Evolutionary conservation across 805 yeast genomes (phyloP), one percentile per base, ranked within the genome.

Genomic region (Ogataea neopini): DNA sequence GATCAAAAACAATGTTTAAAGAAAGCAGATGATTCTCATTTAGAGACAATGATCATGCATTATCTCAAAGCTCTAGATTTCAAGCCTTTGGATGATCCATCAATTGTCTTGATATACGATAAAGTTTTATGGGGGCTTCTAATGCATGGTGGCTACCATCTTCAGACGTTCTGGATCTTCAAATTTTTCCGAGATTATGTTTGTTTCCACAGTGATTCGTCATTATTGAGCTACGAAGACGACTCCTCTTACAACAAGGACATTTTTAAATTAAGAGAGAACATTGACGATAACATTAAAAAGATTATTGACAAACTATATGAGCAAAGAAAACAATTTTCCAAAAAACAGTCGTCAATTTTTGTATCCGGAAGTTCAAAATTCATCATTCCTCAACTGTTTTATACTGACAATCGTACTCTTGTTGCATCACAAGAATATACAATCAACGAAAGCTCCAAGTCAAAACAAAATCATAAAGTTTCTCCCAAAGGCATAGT

Each of bases 161-260:
- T 75, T 8, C 70, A 66, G 37, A 58, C 70, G 2, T 51, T 78
- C 15, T 70, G 75, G 73, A 69, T 75, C 36, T 75, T 77, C 52
- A 64, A 64, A 44, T 59, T 63, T 14, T 52, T 76, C 33, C 63
- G 64, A 32, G 60, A 66, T 43, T 68, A 63, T 42, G 43, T 50
- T 4, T 37, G 45, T 11, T 42, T 54, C 17, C 29, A 50, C 30
- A 52, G 60, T 28, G 56, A 56, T 34, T 51, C 56, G 13, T 53
- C 53, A 3, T 22, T 53, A 7, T 29, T 53, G 26, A 53, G 57
- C 35, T 47, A 48, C 28, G 60, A 56, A 36, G 57, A 56, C 23
- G 14, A 45, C 2, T 45, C 52, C 2, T 28, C 32, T 3, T 49
- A 48, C 45, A 53, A 47, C 33, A 20, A 29, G 13, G 57, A 56